Evolutionary conservation across 2,329 filamentous ascomycete genomes (phyloP), one percentile per base, ranked within the genome.

Genomic region (Microcyclosporella mali): DNA sequence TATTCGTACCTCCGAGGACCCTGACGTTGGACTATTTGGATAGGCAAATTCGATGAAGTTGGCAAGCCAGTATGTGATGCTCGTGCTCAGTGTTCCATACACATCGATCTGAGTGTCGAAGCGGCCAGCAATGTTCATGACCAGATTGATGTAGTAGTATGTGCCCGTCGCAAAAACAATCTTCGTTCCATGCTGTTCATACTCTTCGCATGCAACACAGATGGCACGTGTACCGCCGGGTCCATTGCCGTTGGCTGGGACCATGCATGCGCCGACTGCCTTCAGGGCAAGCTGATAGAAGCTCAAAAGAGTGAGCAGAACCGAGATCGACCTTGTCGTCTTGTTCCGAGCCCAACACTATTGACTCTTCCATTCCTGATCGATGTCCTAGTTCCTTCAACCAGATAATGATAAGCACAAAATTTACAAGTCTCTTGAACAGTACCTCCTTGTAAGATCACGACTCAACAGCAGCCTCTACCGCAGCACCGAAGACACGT

Each of bases 21-120:
- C 73, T 77, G 1, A 71, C 74, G 0, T 71, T 73, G 14, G 68
- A 71, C 48, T 76, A 73, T 78, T 75, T 56, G 78, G 74, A 54
- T 74, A 77, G 7, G 69, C 71, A 4, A 78, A 63, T 0, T 68
- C 64, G 49, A 77, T 65, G 3, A 70, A 72, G 33, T 72, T 64
- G 9, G 64, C 65, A 1, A 73, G 66, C 74, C 74, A 78, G 57
- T 77, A 77, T 9, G 61, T 51, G 6, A 76, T 67, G 30, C 58
- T 53, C 63, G 62, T 67, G 48, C 73, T 51, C 4, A 74, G 61
- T 6, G 63, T 73, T 11, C 72, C 72, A 32, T 66, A 54, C 36
- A 75, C 62, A 44, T 74, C 68, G 40, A 75, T 64, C 29, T 70
- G 66, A 18, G 66, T 64, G 49, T 76, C 69, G 30, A 60, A 51